Conservation (phyloP, 23 red algal species). For the Chondrus crispus region DNA sequence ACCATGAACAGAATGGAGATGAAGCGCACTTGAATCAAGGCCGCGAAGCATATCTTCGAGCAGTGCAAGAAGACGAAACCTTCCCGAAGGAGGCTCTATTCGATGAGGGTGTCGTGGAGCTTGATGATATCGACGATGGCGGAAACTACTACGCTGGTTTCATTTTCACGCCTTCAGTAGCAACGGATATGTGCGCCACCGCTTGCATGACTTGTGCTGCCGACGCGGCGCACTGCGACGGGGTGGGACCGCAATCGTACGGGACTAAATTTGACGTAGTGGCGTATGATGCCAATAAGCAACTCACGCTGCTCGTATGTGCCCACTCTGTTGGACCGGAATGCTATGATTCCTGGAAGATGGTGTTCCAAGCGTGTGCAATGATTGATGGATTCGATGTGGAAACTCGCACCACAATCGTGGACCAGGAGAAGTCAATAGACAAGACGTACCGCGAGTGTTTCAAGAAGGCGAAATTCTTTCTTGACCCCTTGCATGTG, state of each 20-base stretch:
- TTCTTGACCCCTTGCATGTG: background rate
- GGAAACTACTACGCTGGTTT: background rate
- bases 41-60: background rate
- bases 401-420: background rate
- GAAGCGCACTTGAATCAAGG: background rate
- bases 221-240: constrained; percentile 11
- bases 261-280: background rate
- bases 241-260: constrained; percentile 15
- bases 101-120: background rate
- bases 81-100: background rate
- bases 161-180: constrained; percentile 1
- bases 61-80: background rate
- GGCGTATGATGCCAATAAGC: background rate
- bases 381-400: background rate
- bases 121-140: constrained; percentile 6
- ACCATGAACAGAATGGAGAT: background rate
- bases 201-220: background rate
- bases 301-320: background rate
- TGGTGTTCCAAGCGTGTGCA: background rate
- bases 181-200: background rate
- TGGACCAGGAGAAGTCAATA: constrained; percentile 6
- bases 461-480: background rate
- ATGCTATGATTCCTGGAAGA: background rate
- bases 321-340: background rate
- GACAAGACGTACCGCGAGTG: background rate